A percentile compares a stretch with the other conserved stretches of the same genome.
Evolutionary conservation across 495 filamentous ascomycete species (phyloP).

Genomic region (Xeromyces bisporus): DNA sequence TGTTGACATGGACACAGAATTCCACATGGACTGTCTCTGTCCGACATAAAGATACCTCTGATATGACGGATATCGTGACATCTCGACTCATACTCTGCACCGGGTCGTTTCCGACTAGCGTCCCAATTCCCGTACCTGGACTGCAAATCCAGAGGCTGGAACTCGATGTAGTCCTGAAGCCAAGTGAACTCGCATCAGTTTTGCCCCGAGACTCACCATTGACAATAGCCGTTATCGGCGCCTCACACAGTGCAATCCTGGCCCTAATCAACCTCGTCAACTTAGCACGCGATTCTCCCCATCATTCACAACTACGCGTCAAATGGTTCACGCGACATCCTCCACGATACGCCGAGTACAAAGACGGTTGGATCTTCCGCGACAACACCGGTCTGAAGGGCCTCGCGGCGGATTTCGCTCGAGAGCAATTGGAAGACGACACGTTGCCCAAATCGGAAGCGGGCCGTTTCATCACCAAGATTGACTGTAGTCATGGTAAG

Average conservation of each 20-base stretch:
- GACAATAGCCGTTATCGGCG: conserved; percentile 39
- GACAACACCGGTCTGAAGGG: conserved; percentile 50
- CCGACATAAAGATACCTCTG: conserved; percentile 9
- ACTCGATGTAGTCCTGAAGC: conserved; percentile 39
- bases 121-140: conserved; percentile 21
- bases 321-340: conserved; percentile 45
- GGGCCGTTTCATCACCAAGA: conserved; percentile 30
- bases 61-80: conserved; percentile 20
- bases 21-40: conserved; percentile 30
- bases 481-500: conserved; percentile 27
- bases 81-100: conserved; percentile 40
- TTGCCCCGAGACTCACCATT: conserved; percentile 19
- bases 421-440: conserved; percentile 36
- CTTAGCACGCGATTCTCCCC: conserved; percentile 20
- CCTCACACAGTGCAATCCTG: conserved; percentile 44
- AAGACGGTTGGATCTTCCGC: conserved; percentile 43
- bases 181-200: conserved; percentile 26
- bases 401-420: conserved; percentile 39
- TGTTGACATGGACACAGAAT: conserved; percentile 6
- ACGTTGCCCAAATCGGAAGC: conserved; percentile 29
- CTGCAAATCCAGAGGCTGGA: conserved; percentile 23
- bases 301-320: conserved; percentile 35
- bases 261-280: conserved; percentile 41
- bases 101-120: conserved; percentile 32
- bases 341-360: conserved; percentile 43